These are phyloP conservation scores for Puccinia triticina DNA, from an alignment of 1,284 basidiomycete species.

Conservation along the genomic window DNA sequence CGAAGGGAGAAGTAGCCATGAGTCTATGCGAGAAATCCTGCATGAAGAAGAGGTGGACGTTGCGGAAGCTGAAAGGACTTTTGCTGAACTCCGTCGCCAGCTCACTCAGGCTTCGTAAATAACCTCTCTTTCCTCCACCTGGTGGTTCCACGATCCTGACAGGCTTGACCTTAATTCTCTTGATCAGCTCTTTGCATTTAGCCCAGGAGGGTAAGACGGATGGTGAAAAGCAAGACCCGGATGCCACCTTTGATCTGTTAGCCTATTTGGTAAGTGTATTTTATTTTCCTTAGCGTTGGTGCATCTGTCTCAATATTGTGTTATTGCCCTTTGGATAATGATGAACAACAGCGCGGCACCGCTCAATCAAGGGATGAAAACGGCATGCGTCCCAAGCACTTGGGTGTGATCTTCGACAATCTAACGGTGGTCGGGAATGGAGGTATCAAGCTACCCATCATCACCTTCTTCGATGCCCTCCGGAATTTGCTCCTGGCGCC, in stretches of 20 bases:
- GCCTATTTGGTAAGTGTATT: not conserved
- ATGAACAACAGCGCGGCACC: conserved; percentile 16
- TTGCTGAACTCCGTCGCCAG: conserved; percentile 36
- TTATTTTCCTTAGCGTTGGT: not conserved
- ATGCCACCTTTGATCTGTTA: conserved; percentile 25
- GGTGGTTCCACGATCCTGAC: not conserved
- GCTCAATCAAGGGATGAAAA: conserved; percentile 17
- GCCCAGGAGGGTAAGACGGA: conserved; percentile 22
- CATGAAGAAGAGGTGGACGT: conserved; percentile 9
- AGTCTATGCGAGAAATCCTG: not conserved
- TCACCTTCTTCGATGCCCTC: conserved; percentile 66
- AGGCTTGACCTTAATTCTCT: not conserved
- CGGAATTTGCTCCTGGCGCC: conserved; percentile 68
- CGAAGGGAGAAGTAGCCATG: not conserved
- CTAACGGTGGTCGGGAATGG: conserved; percentile 73
- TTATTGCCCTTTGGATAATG: not conserved
- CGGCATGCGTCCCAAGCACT: conserved; percentile 67
- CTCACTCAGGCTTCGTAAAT: conserved; percentile 39
- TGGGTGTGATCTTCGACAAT: conserved; percentile 75
- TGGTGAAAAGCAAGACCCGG: conserved; percentile 23
- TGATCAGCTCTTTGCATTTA: not conserved
- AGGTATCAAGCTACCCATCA: conserved; percentile 61
- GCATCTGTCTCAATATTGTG: not conserved
- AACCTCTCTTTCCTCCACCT: not conserved
- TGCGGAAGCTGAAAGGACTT: conserved; percentile 16